Percentiles rank a stretch among this genome's conserved stretches.
These are phyloP conservation scores for Paecilomyces sp. DNA, from an alignment of 2,329 filamentous ascomycete species.

Conservation along the genomic window DNA sequence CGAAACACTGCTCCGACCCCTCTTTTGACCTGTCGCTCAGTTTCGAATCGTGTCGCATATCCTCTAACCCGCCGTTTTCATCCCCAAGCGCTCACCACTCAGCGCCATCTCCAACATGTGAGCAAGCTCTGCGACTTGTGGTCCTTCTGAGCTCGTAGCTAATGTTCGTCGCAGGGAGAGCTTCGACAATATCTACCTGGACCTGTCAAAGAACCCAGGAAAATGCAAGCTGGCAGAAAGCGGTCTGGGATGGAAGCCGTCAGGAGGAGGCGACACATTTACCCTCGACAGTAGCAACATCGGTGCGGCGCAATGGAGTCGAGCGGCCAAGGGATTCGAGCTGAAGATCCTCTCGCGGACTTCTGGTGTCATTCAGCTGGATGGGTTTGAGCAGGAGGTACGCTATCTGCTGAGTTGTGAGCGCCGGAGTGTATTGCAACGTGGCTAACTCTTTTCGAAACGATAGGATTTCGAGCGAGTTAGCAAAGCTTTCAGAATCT, in stretches of 20 bases:
- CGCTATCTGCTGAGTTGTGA: constrained; percentile 10
- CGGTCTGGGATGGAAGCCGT: constrained; percentile 91
- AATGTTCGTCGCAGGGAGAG: constrained; percentile 57
- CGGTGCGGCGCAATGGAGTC: constrained; percentile 84
- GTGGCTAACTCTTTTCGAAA: background rate
- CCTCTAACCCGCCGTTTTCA: background rate
- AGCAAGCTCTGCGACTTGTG: constrained; percentile 7
- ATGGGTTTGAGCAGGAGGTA: constrained; percentile 86
- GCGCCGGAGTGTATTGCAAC: background rate
- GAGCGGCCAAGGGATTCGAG: constrained; percentile 85
- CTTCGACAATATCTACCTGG: constrained; percentile 95
- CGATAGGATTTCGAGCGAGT: constrained; percentile 80
- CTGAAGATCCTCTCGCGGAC: constrained; percentile 83
- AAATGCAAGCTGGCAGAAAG: constrained; percentile 93
- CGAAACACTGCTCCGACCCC: background rate
- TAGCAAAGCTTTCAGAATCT: constrained; percentile 90
- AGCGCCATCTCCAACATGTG: constrained; percentile 27
- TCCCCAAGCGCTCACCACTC: background rate
- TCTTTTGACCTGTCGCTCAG: background rate
- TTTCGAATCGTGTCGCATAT: background rate
- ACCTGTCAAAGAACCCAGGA: constrained; percentile 85
- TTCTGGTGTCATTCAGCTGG: constrained; percentile 81
- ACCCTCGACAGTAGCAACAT: constrained; percentile 86
- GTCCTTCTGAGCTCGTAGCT: constrained; percentile 3
- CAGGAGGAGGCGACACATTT: constrained; percentile 80